phyloP scores from a whole-genome alignment of 2,329 filamentous ascomycete species.

The Berkeleyomyces rouxiae region DNA sequence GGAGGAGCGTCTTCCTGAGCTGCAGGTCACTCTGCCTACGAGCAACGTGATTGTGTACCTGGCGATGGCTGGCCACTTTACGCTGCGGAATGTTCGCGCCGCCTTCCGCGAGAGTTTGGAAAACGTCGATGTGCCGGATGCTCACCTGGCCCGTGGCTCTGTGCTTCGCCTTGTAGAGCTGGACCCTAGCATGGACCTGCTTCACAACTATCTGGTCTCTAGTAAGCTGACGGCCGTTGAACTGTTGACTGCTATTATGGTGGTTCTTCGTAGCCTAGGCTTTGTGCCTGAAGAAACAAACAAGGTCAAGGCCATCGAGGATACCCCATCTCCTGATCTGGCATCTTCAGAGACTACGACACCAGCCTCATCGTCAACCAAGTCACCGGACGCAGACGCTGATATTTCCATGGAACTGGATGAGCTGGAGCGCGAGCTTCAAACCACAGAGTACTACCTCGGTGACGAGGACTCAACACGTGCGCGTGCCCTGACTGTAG shows the following conservation, averaged over 20 bases:
- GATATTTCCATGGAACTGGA: conserved; percentile 36
- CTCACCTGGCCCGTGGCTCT: conserved; percentile 39
- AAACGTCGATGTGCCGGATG: conserved; percentile 24
- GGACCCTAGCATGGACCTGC: conserved; percentile 51
- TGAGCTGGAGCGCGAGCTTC: conserved; percentile 46
- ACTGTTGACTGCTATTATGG: conserved; percentile 46
- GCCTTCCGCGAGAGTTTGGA: conserved; percentile 35
- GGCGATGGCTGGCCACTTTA: conserved; percentile 42
- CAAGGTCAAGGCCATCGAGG: not conserved
- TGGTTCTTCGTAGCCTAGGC: conserved; percentile 54
- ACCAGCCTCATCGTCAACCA: not conserved
- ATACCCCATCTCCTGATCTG: not conserved
- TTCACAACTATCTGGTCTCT: conserved; percentile 47
- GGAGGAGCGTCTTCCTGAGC: conserved; percentile 10
- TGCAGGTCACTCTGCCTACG: conserved; percentile 28
- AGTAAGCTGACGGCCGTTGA: conserved; percentile 51
- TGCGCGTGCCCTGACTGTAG: conserved; percentile 46
- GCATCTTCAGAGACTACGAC: not conserved
- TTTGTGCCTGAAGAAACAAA: conserved; percentile 29
- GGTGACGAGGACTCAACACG: conserved; percentile 43
- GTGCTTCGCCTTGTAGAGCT: conserved; percentile 44
- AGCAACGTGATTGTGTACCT: conserved; percentile 43
- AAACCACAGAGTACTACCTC: conserved; percentile 50
- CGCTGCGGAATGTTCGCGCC: conserved; percentile 39
- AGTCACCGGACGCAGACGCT: conserved; percentile 18